phyloP scores from a whole-genome alignment of 1,284 basidiomycete genomes.

The Termitomyces sp. region DNA sequence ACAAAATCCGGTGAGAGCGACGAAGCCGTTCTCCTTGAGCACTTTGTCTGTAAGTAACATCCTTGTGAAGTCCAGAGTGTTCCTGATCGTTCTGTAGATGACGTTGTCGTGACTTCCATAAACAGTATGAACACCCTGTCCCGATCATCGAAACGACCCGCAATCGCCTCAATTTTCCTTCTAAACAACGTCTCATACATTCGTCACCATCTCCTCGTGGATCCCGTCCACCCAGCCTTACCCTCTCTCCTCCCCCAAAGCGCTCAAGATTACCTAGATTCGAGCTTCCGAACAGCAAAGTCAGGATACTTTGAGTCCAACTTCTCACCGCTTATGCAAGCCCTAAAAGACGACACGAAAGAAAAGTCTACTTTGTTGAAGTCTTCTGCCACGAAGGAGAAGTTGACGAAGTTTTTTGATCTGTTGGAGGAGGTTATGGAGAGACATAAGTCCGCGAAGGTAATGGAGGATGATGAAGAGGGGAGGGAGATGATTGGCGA shows the following conservation, averaged over 20 bases:
- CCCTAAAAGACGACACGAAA: slow-evolving; percentile 62
- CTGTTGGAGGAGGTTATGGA: slow-evolving; percentile 72
- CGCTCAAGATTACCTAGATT: slow-evolving; percentile 56
- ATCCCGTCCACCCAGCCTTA: slow-evolving; percentile 42
- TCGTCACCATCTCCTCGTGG: slow-evolving; percentile 49
- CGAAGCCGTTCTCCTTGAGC: slow-evolving; percentile 61
- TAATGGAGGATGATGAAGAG: slow-evolving; percentile 67
- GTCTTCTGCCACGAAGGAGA: slow-evolving; percentile 61
- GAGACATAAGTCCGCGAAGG: slow-evolving; percentile 58
- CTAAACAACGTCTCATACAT: slow-evolving; percentile 75
- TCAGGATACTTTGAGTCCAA: slow-evolving; percentile 78
- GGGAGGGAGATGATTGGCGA: slow-evolving; percentile 55
- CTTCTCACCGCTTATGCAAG: slow-evolving; percentile 69
- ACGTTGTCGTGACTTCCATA: slow-evolving; percentile 60
- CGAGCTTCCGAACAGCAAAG: slow-evolving; percentile 70
- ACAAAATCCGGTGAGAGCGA: slow-evolving; percentile 46
- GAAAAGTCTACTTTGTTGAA: slow-evolving; percentile 43
- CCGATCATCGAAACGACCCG: slow-evolving; percentile 56
- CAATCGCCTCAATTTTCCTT: slow-evolving; percentile 69
- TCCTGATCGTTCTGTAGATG: slow-evolving; percentile 39
- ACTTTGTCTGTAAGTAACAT: slow-evolving; percentile 58
- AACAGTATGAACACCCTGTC: slow-evolving; percentile 57
- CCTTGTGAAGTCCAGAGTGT: slow-evolving; percentile 2
- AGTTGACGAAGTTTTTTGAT: slow-evolving; percentile 74
- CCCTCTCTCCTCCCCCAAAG: slow-evolving; percentile 52